phyloP scores from a whole-genome alignment of 108 stramenopile genomes.

The Asterionellopsis glacialis region DNA sequence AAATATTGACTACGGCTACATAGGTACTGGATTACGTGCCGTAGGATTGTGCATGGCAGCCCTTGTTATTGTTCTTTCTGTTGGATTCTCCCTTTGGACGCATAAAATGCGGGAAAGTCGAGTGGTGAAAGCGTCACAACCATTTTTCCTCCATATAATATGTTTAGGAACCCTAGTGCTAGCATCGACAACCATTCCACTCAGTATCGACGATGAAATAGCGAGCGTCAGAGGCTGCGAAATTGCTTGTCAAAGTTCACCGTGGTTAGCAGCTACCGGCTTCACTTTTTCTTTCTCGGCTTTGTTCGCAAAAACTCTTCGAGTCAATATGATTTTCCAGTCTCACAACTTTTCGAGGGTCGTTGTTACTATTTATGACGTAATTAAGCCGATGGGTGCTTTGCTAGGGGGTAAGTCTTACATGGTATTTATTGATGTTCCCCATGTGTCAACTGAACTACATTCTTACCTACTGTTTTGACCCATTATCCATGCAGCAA shows the following conservation, averaged over 20 bases:
- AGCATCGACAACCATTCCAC: constrained; percentile 29
- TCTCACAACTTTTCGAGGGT: background rate
- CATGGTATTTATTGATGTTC: too few species aligned
- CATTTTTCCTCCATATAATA: constrained; percentile 40
- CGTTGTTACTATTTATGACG: constrained; percentile 34
- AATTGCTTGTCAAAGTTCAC: constrained; percentile 22
- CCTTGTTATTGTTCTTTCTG: constrained; percentile 11
- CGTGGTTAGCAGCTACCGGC: constrained; percentile 37
- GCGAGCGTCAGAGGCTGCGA: background rate
- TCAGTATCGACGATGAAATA: constrained; percentile 35
- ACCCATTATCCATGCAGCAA: background rate
- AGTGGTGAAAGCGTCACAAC: constrained; percentile 53
- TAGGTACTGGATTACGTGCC: constrained; percentile 12
- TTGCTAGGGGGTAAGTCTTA: constrained; percentile 15
- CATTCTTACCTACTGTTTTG: background rate
- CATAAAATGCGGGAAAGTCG: constrained; percentile 17
- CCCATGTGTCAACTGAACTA: background rate
- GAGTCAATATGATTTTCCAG: constrained; percentile 37
- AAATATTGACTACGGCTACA: constrained; percentile 21
- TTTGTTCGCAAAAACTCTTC: constrained; percentile 45
- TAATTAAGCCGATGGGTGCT: constrained; percentile 38
- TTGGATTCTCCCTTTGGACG: constrained; percentile 36
- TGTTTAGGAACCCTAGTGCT: constrained; percentile 32
- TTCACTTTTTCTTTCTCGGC: constrained; percentile 43
- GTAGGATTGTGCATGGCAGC: constrained; percentile 14